Evolutionary conservation across 805 yeast species (phyloP).

Genomic region (Maudiozyma saulgeensis): DNA sequence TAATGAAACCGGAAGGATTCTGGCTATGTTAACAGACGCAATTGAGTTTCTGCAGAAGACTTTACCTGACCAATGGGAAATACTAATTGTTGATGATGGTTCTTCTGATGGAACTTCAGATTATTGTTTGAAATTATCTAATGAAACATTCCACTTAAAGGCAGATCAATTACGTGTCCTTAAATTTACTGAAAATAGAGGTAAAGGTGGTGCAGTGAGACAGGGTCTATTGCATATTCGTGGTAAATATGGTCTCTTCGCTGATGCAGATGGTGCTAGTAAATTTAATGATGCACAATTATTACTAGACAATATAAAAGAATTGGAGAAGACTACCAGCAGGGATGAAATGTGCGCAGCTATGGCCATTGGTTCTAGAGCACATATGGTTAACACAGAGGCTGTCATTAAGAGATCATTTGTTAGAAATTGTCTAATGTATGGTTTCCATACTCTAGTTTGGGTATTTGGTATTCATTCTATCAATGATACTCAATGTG

Average conservation of each 20-base stretch:
- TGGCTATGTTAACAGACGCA: constrained; percentile 62
- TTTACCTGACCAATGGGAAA: constrained; percentile 40
- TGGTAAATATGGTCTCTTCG: constrained; percentile 73
- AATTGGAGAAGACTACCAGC: constrained; percentile 13
- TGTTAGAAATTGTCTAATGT: constrained; percentile 84
- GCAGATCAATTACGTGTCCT: constrained; percentile 64
- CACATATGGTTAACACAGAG: constrained; percentile 92
- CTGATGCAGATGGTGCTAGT: constrained; percentile 97
- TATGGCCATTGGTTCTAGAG: constrained; percentile 84
- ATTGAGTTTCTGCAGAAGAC: constrained; percentile 40
- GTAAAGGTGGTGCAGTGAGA: constrained; percentile 94
- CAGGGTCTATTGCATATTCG: constrained; percentile 75
- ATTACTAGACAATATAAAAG: constrained; percentile 37
- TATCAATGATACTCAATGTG: constrained; percentile 93
- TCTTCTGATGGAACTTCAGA: constrained; percentile 71
- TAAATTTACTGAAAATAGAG: constrained; percentile 67
- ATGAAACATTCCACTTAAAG: constrained; percentile 33
- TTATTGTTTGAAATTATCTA: constrained; percentile 55
- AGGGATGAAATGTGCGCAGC: constrained; percentile 34
- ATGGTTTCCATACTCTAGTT: constrained; percentile 79
- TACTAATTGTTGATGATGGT: constrained; percentile 86
- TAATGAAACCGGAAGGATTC: constrained; percentile 71
- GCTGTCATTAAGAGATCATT: constrained; percentile 93
- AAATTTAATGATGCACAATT: constrained; percentile 58
- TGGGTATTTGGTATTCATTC: constrained; percentile 80